Conservation (phyloP, 441 rosid species). For the Mallotus japonicus region DNA sequence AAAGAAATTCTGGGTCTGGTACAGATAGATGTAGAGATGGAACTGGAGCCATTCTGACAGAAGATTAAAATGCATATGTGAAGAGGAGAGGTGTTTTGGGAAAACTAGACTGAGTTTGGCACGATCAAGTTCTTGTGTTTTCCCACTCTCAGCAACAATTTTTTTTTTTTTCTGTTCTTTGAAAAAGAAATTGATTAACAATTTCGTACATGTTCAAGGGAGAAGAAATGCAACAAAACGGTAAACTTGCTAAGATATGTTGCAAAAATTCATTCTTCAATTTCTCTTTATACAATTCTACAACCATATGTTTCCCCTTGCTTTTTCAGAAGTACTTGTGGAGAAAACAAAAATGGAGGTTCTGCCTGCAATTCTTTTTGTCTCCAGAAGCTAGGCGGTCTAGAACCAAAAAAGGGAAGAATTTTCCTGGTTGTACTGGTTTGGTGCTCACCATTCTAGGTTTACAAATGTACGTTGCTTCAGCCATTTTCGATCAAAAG, state of each 20-base stretch:
- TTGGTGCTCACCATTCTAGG: too few species aligned
- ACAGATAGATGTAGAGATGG: not conserved
- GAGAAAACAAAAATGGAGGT: not conserved
- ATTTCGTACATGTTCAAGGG: not conserved
- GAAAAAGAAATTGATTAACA: not conserved
- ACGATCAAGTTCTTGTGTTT: conserved; percentile 11
- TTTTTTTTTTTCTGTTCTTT: not conserved
- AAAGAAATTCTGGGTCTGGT: not conserved
- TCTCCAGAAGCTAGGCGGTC: not conserved
- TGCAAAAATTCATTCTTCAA: not conserved
- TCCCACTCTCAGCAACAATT: not conserved
- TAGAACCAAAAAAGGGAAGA: too few species aligned
- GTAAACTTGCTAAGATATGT: not conserved
- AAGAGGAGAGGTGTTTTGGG: not conserved
- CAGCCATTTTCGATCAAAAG: conserved; percentile 23
- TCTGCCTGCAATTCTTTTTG: not conserved
- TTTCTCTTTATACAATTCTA: not conserved
- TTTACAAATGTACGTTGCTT: conserved; percentile 8
- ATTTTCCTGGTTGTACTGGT: too few species aligned
- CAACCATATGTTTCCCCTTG: not conserved
- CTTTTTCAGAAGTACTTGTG: not conserved
- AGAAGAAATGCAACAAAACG: conserved; percentile 1
- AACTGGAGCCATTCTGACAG: not conserved
- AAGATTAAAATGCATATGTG: not conserved
- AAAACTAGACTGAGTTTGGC: conserved; percentile 10